A percentile compares a stretch with the other conserved stretches of the same genome.
Conservation (phyloP, 768 basidiomycete genomes). For the Rhizopogon roseolus region DNA sequence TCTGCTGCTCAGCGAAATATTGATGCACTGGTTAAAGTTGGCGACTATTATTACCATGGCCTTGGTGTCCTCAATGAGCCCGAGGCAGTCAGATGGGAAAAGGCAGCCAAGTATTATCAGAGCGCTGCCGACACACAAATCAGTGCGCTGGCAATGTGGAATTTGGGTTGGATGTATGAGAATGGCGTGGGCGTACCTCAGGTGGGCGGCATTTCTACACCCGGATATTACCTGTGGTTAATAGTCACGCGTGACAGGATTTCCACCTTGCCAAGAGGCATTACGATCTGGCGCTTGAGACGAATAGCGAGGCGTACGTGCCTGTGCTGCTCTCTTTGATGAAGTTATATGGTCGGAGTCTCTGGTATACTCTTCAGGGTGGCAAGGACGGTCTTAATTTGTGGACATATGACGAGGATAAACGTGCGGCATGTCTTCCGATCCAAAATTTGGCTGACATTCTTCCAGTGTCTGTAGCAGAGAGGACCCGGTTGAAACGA, state of each 20-base stretch:
- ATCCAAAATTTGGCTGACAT: too few relatives aligned
- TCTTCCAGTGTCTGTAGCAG: constrained; percentile 20
- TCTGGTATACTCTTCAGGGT: constrained; percentile 78
- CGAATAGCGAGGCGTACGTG: constrained; percentile 84
- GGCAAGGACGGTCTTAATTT: constrained; percentile 64
- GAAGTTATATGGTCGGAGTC: constrained; percentile 76
- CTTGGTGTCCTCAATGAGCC: constrained; percentile 73
- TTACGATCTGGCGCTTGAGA: constrained; percentile 87
- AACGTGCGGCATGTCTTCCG: constrained; percentile 10
- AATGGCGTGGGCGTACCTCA: constrained; percentile 89
- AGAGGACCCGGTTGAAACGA: constrained; percentile 13
- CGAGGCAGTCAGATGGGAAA: constrained; percentile 66
- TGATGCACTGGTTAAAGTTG: constrained; percentile 97
- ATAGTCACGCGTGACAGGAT: constrained; percentile 45
- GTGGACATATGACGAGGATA: constrained; percentile 57
- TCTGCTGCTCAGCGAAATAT: constrained; percentile 92
- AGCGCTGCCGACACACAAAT: constrained; percentile 89
- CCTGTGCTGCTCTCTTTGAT: constrained; percentile 80
- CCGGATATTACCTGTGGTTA: neutral
- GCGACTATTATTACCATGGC: constrained; percentile 94
- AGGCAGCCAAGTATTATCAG: constrained; percentile 92
- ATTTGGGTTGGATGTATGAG: constrained; percentile 99
- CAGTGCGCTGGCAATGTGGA: constrained; percentile 97
- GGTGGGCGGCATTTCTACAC: constrained; percentile 36
- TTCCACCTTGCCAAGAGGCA: constrained; percentile 96